Evolutionary conservation across 257 asterid species (phyloP).

Genomic region (Jacaranda mimosifolia): DNA sequence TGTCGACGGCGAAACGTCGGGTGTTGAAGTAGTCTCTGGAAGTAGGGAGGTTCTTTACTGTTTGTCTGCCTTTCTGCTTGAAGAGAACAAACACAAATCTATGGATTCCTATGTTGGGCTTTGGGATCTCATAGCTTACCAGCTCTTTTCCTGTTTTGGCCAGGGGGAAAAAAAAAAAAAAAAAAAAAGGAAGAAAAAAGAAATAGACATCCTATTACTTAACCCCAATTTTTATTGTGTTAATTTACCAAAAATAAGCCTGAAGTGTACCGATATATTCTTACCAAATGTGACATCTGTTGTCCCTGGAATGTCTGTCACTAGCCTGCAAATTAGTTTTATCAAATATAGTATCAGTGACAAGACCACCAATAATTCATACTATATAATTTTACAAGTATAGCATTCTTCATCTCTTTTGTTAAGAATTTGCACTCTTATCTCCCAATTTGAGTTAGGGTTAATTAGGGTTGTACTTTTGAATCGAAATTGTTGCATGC

Average conservation of each 20-base stretch:
- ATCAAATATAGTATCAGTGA: neutral
- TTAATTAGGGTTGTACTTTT: neutral
- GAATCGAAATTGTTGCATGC: neutral
- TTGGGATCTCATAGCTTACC: constrained; percentile 73
- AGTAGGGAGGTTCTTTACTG: constrained; percentile 59
- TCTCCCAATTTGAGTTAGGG: too few species aligned
- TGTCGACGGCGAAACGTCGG: constrained; percentile 71
- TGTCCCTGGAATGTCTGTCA: constrained; percentile 93
- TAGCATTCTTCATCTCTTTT: neutral
- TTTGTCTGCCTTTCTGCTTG: constrained; percentile 67
- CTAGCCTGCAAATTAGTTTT: constrained; percentile 61
- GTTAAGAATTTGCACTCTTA: neutral
- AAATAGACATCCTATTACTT: neutral
- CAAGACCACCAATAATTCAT: neutral
- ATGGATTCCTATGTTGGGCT: constrained; percentile 84
- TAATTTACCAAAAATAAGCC: neutral
- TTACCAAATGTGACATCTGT: constrained; percentile 88
- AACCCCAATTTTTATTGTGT: neutral
- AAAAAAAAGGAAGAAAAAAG: too few species aligned
- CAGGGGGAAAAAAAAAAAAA: neutral
- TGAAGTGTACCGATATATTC: constrained; percentile 9
- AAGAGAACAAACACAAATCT: constrained; percentile 81
- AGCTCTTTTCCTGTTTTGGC: constrained; percentile 61
- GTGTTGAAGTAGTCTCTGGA: constrained; percentile 71
- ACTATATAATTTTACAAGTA: neutral